These are phyloP conservation scores for Penicillium waksmanii DNA, from an alignment of 495 filamentous ascomycete species.

Conservation along the genomic window DNA sequence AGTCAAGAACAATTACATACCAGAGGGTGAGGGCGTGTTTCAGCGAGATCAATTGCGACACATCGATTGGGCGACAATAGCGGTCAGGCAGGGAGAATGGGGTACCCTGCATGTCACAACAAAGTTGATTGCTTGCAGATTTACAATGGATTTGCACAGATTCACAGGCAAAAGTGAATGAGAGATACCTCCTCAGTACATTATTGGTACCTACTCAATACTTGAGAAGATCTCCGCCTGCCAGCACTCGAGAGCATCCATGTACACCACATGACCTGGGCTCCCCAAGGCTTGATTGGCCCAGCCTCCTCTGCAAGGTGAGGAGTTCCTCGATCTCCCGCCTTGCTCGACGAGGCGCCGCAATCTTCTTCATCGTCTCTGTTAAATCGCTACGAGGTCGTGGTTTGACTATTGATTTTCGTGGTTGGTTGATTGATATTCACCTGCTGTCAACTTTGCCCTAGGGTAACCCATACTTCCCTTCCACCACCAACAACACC, in stretches of 20 bases:
- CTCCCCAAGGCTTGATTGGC: slow-evolving; percentile 23
- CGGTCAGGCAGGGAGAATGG: slow-evolving; percentile 20
- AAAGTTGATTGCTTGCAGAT: background rate
- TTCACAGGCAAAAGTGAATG: no score
- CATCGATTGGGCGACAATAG: slow-evolving; percentile 16
- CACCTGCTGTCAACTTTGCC: background rate
- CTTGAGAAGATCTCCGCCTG: background rate
- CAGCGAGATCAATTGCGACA: slow-evolving; percentile 4
- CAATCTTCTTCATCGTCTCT: slow-evolving; percentile 15
- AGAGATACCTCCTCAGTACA: no score
- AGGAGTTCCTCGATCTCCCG: slow-evolving; percentile 27
- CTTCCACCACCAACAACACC: slow-evolving; percentile 8
- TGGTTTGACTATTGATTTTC: background rate
- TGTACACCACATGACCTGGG: slow-evolving; percentile 20
- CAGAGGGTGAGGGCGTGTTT: slow-evolving; percentile 1
- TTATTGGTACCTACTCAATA: background rate
- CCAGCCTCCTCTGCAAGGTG: slow-evolving; percentile 34
- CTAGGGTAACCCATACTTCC: slow-evolving; percentile 4
- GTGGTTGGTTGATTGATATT: slow-evolving; percentile 1
- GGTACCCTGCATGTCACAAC: background rate
- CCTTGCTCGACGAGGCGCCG: slow-evolving; percentile 26
- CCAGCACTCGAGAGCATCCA: slow-evolving; percentile 5
- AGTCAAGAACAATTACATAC: slow-evolving; percentile 2
- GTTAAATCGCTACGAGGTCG: slow-evolving; percentile 1
- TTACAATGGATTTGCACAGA: background rate